Evolutionary conservation across 1,284 basidiomycete genomes (phyloP).

Genomic region (Rhodotorula sp.): DNA sequence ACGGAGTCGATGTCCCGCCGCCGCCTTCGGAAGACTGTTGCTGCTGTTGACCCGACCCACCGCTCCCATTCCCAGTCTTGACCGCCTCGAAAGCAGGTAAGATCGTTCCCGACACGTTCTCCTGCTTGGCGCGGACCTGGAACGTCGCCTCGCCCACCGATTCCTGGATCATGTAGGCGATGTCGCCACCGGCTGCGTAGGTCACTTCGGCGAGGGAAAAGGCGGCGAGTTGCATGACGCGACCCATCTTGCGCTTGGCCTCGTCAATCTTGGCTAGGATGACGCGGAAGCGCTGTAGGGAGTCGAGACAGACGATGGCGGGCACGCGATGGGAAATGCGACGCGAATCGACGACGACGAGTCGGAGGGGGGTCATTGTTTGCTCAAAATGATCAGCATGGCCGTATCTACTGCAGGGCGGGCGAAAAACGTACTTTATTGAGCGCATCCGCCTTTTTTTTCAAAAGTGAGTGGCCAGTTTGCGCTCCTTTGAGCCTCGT

Average conservation of each 20-base stretch:
- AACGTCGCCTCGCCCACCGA: slow-evolving; percentile 73
- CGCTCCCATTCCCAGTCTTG: slow-evolving; percentile 50
- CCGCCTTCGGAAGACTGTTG: not conserved
- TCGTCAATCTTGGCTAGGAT: slow-evolving; percentile 67
- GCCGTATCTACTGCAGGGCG: not conserved
- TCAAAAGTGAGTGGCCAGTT: slow-evolving; percentile 93
- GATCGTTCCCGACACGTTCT: slow-evolving; percentile 98
- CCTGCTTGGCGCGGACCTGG: slow-evolving; percentile 90
- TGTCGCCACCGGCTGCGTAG: slow-evolving; percentile 88
- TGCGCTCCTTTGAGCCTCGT: slow-evolving; percentile 91
- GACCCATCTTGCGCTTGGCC: slow-evolving; percentile 98
- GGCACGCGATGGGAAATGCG: not conserved
- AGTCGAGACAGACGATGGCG: not conserved
- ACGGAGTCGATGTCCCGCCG: not conserved
- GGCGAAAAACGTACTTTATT: slow-evolving; percentile 28
- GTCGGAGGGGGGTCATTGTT: not conserved
- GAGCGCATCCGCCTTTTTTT: slow-evolving; percentile 71
- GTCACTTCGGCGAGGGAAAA: slow-evolving; percentile 98
- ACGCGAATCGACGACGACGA: not conserved
- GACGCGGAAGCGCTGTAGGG: slow-evolving; percentile 44
- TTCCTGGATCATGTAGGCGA: slow-evolving; percentile 87
- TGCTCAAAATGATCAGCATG: not conserved
- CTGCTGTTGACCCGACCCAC: not conserved
- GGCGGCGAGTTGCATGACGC: slow-evolving; percentile 96
- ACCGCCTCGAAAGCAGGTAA: slow-evolving; percentile 93